A percentile compares a stretch with the other conserved stretches of the same genome.
Evolutionary conservation across 139 green algal genomes (phyloP).

Genomic region (Diplosphaera chodatii): DNA sequence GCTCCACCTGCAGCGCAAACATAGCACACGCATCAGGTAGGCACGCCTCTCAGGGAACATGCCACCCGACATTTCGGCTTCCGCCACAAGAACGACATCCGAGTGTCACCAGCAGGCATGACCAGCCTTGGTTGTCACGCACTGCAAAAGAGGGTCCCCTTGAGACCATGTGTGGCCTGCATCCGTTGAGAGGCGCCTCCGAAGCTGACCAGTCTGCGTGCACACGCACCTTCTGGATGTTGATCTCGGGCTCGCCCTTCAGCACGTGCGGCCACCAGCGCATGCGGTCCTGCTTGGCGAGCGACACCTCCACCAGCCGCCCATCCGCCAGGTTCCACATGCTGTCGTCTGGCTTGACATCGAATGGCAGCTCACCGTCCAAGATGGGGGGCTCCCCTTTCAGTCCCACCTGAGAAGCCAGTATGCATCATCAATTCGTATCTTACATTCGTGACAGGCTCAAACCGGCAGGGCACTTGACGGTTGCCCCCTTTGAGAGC

Average conservation of each 20-base stretch:
- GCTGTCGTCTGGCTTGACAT: slow-evolving; percentile 82
- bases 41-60: no score
- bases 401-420: slow-evolving; percentile 18
- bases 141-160: no score
- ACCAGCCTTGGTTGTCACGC: no score
- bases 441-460: no score
- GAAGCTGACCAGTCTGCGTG: no score
- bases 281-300: slow-evolving; percentile 87
- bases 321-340: slow-evolving; percentile 75
- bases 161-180: no score
- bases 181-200: not conserved
- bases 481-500: no score
- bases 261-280: slow-evolving; percentile 87
- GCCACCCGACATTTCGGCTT: no score
- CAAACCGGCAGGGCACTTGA: no score
- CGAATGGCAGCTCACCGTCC: slow-evolving; percentile 69
- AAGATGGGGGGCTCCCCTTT: slow-evolving; percentile 30
- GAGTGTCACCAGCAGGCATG: no score
- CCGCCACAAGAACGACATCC: no score
- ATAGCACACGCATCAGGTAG: not conserved
- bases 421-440: no score
- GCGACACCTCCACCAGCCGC: slow-evolving; percentile 62
- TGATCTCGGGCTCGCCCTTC: slow-evolving; percentile 77
- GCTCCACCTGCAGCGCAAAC: slow-evolving; percentile 57
- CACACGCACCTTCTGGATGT: slow-evolving; percentile 64